Base-by-base conservation (phyloP, 1,139 yeast genomes). In the Suhomyces taliae region DNA sequence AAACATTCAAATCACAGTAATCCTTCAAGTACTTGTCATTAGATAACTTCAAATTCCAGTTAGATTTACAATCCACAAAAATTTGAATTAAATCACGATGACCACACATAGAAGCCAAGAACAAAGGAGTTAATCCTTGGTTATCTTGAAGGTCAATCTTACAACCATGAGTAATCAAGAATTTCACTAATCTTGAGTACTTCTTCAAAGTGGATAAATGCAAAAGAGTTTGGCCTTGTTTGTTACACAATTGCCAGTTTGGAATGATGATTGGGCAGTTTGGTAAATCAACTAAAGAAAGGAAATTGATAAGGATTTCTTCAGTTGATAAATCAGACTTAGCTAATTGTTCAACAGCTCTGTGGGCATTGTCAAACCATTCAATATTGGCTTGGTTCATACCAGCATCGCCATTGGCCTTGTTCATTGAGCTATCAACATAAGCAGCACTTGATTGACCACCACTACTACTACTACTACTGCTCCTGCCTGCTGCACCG, bases 111-210 rank as follows among this genome's bases (percentile, higher is more conserved):
- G 91, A 82, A 0, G 97, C 96, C 61, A 87, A 83, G 65, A 90
- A 96, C 48, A 93, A 72, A 10, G 98, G 95, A 0, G 96, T 86
- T 54, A 83, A 79, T 1, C 96, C 97, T 62, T 86, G 88, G 42
- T 78, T 75, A 63, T 91, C 98, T 55, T 79, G 80, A 34, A 77
- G 68, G 62, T 90, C 95, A 41, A 87, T 76, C 58, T 88, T 80
- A 32, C 95, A 91, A 6, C 97, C 97, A 59, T 82, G 85, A 32
- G 82, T 82, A 7, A 90, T 72, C 57, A 93, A 74, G 39, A 84
- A 82, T 36, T 79, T 72, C 15, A 83, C 79, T 47, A 91, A 76
- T 37, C 76, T 75, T 39, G 71, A 65, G 59, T 88, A 89, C 37
- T 90, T 90, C 64, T 86, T 82, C 53, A 87, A 67, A 14, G 93